Evolutionary conservation across 176 grass and related monocot species (phyloP), one percentile per base, ranked within the genome.

Genomic region (Paspalum vaginatum): DNA sequence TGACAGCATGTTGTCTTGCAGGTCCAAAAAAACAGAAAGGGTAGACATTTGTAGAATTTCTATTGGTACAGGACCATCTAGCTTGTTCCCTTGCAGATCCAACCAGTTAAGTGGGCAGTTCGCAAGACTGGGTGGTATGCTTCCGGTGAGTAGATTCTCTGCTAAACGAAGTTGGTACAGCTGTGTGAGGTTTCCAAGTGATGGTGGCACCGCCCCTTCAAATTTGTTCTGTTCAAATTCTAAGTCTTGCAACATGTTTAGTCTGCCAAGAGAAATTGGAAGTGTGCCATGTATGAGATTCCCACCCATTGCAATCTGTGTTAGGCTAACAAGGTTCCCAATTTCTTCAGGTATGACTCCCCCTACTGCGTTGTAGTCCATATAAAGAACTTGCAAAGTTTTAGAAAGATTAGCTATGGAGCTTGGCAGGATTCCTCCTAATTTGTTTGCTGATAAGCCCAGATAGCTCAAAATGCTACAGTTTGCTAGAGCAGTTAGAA

Each of bases 381-480:
- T 61, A 27, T 61, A 61, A 24, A 61, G 21, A 61, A 61, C 27
- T 25, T 27, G 8, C 58, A 61, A 14, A 61, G 24, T 61, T 5
- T 9, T 61, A 61, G 58, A 61, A 61, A 61, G 58, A 61, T 61
- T 61, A 26, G 58, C 58, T 61, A 61, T 61, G 58, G 58, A 61
- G 8, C 24, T 61, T 13, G 58, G 58, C 1, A 61, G 24, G 58
- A 61, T 27, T 27, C 58, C 58, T 14, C 58, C 58, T 22, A 61
- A 27, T 4, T 27, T 61, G 27, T 61, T 61, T 61, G 22, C 24
- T 61, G 58, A 27, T 26, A 61, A 27, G 5, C 58, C 58, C 24
- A 61, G 24, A 61, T 61, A 24, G 24, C 58, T 61, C 24, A 61
- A 61, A 27, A 61, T 61, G 58, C 24, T 61, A 61, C 58, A 61